Base-by-base conservation (phyloP, 2,329 filamentous ascomycete species). In the Fonsecaea multimorphosa region DNA sequence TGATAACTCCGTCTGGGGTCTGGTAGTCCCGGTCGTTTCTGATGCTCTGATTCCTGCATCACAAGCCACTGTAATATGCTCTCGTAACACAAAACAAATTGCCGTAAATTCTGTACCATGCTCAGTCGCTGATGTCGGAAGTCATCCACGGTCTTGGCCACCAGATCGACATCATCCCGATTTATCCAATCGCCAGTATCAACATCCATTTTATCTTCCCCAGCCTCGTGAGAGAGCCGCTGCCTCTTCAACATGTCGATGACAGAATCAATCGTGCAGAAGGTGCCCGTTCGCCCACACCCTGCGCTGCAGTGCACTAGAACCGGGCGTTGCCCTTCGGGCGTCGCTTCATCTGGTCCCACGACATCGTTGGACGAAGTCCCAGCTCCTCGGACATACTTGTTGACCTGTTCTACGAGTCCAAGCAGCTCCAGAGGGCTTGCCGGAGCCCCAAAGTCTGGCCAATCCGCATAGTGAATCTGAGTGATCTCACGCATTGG, bases 221-320 rank as follows among this genome's bases (percentile, higher is more conserved):
- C 49, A 11, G 49, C 44, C 32, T 62, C 59, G 40, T 64, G 72
- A 32, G 78, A 79, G 66, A 78, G 76, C 22, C 82, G 85, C 77
- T 97, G 93, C n/a, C 91, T 88, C 80, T 97, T 97, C 66, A 99
- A 81, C 91, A 97, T 96, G 78, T 97, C 93, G 63, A 98, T 89
- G 8, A 98, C 95, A 44, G 90, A 94, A 76, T 98, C 95, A 16
- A 98, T 93, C 0, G 95, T 96, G 77, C 95, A 98, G 75, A 98
- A 99, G 0, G 95, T 94, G 2, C 95, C 95, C 0, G 95, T 99
- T 14, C 95, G 90, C 0, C 95, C 95, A 78, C 95, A 99, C 0
- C 95, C 95, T 3, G 95, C 95, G 61, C 92, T 96, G 79, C 95
- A 99, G 76, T 99, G 95, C 0, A 99, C 94, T 24, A 99, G 78